Percentiles rank a stretch among this genome's conserved stretches.
Conservation (phyloP, 1,284 basidiomycete genomes). For the Apiotrichum sp. region DNA sequence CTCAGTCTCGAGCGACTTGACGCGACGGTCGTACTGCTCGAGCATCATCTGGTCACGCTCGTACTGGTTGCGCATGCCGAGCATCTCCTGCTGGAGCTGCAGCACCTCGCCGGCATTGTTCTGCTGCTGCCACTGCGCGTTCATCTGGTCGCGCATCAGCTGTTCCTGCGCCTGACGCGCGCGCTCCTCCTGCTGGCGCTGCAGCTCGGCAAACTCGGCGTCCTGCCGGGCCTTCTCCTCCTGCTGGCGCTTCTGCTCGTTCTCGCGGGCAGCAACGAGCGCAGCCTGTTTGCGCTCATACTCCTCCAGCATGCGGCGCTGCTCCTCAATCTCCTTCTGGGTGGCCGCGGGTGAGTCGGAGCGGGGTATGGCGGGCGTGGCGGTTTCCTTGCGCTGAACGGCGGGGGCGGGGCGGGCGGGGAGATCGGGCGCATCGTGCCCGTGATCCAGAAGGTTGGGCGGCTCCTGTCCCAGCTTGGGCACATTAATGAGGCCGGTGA, state of each 20-base stretch:
- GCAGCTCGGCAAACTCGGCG: slow-evolving; percentile 71
- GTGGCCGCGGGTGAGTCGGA: slow-evolving; percentile 60
- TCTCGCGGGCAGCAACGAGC: slow-evolving; percentile 69
- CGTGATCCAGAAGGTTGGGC: slow-evolving; percentile 79
- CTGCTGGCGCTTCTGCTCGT: slow-evolving; percentile 70
- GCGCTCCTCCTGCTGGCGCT: slow-evolving; percentile 60
- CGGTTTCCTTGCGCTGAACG: slow-evolving; percentile 45
- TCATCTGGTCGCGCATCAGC: slow-evolving; percentile 78
- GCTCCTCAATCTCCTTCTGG: slow-evolving; percentile 76
- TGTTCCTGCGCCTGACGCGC: slow-evolving; percentile 85
- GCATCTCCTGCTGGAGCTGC: slow-evolving; percentile 81
- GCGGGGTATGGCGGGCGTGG: slow-evolving; percentile 50
- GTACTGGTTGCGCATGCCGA: slow-evolving; percentile 92
- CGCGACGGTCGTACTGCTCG: slow-evolving; percentile 94
- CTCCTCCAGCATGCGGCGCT: slow-evolving; percentile 89
- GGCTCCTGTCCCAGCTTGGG: slow-evolving; percentile 95
- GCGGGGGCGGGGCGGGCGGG: slow-evolving; percentile 64
- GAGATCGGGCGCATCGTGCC: slow-evolving; percentile 65
- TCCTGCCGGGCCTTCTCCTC: slow-evolving; percentile 77
- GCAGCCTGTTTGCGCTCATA: slow-evolving; percentile 93
- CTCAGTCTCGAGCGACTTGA: slow-evolving; percentile 93
- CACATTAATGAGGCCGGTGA: slow-evolving; percentile 91
- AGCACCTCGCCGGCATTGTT: slow-evolving; percentile 49
- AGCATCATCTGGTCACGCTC: slow-evolving; percentile 97
- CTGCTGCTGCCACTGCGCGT: slow-evolving; percentile 53